These are phyloP conservation scores for Stevia rebaudiana DNA, from an alignment of 140 eudicot genomes.

Conservation along the genomic window DNA sequence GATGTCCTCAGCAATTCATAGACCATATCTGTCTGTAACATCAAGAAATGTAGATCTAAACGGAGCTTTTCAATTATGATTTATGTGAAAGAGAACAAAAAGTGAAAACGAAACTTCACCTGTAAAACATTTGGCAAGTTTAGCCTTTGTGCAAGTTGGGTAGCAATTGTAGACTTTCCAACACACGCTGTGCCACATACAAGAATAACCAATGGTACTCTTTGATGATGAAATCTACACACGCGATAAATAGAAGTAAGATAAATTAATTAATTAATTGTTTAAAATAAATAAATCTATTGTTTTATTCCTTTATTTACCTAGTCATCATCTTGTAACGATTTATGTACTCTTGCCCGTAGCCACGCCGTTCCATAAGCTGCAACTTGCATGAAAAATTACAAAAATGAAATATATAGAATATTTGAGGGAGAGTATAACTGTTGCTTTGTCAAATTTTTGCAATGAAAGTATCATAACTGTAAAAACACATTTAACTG, in stretches of 20 bases:
- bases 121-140: slow-evolving; percentile 98
- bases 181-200: slow-evolving; percentile 98
- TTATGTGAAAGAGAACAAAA: not conserved
- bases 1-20: slow-evolving; percentile 93
- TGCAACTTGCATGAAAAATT: slow-evolving; percentile 34
- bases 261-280: not conserved
- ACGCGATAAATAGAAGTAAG: slow-evolving; percentile 11
- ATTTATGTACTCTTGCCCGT: slow-evolving; percentile 87
- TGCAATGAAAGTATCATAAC: not conserved
- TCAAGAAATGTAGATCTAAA: slow-evolving; percentile 25
- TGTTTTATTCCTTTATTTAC: slow-evolving; percentile 28
- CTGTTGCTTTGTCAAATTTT: not conserved
- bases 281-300: not conserved
- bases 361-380: slow-evolving; percentile 98
- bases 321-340: slow-evolving; percentile 98
- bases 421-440: not conserved
- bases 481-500: not conserved
- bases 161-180: slow-evolving; percentile 97
- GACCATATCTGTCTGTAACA: slow-evolving; percentile 92
- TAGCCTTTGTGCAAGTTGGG: slow-evolving; percentile 98
- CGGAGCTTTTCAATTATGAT: not conserved
- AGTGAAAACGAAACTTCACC: slow-evolving; percentile 35
- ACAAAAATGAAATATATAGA: slow-evolving; percentile 4
- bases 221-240: slow-evolving; percentile 90
- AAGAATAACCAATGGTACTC: slow-evolving; percentile 97